Conservation (phyloP, 148 eudicot genomes). For the Vaccinium myrtillus region DNA sequence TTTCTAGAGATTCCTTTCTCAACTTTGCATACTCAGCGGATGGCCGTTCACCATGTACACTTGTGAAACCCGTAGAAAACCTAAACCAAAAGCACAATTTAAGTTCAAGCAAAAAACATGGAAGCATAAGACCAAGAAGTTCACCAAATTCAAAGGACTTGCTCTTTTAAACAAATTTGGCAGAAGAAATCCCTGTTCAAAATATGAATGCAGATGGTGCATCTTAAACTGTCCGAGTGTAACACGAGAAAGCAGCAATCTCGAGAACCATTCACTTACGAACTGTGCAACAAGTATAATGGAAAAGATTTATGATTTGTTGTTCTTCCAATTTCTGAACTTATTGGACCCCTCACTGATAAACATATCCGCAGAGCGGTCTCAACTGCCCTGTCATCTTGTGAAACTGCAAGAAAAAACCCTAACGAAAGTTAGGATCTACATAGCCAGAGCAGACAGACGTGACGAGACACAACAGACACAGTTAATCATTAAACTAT, state of each 20-base stretch:
- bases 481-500: not conserved
- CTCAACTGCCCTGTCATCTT: conserved; percentile 23
- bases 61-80: conserved; percentile 63
- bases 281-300: conserved; percentile 32
- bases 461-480: not conserved
- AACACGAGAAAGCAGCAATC: conserved; percentile 13
- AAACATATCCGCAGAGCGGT: conserved; percentile 24
- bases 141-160: not conserved
- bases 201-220: not conserved
- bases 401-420: conserved; percentile 40
- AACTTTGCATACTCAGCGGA: conserved; percentile 86
- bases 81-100: conserved; percentile 40
- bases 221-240: not conserved
- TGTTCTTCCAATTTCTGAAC: conserved; percentile 24
- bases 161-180: not conserved
- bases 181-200: not conserved
- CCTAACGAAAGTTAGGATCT: conserved; percentile 4
- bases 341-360: conserved; percentile 22
- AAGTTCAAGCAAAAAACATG: conserved; percentile 3
- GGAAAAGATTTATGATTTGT: conserved; percentile 20
- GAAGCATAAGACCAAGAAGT: not conserved
- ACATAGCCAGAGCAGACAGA: not conserved
- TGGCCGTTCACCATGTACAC: conserved; percentile 91
- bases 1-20: conserved; percentile 88
- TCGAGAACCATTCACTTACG: conserved; percentile 44